A percentile compares a stretch with the other conserved stretches of the same genome.
These are phyloP conservation scores for Trametes versicolor DNA, from an alignment of 1,284 basidiomycete genomes.

Conservation along the genomic window DNA sequence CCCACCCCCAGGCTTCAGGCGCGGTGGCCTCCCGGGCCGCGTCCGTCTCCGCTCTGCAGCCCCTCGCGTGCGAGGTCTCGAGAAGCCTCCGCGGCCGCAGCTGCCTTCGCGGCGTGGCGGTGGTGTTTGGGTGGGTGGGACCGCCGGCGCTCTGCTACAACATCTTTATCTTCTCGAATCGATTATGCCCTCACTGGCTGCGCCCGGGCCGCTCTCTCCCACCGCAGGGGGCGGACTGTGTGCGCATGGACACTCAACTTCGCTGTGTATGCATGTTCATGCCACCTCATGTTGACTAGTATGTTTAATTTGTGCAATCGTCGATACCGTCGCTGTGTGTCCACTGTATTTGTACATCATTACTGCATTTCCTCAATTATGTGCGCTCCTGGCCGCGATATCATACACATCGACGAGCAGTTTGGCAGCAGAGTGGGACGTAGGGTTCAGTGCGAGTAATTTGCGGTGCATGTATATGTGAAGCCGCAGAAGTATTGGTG, in stretches of 20 bases:
- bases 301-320: conserved; percentile 1
- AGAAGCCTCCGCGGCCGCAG: background rate
- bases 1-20: background rate
- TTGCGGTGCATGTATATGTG: no score
- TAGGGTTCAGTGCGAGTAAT: no score
- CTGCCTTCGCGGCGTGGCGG: background rate
- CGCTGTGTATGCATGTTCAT: background rate
- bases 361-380: background rate
- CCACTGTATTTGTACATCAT: conserved; percentile 9
- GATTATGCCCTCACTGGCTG: background rate
- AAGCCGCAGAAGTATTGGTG: no score
- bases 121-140: background rate
- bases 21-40: background rate
- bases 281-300: background rate
- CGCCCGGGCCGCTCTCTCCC: background rate
- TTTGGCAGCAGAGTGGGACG: no score
- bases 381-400: background rate
- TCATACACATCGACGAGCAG: no score
- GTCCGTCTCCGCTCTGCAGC: background rate
- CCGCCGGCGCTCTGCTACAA: background rate
- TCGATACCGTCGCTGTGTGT: conserved; percentile 1
- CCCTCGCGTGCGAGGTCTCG: background rate
- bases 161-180: background rate
- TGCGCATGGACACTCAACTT: background rate
- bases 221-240: background rate